These are phyloP conservation scores for Fusarium sp. DNA, from an alignment of 2,329 filamentous ascomycete species.

Conservation along the genomic window DNA sequence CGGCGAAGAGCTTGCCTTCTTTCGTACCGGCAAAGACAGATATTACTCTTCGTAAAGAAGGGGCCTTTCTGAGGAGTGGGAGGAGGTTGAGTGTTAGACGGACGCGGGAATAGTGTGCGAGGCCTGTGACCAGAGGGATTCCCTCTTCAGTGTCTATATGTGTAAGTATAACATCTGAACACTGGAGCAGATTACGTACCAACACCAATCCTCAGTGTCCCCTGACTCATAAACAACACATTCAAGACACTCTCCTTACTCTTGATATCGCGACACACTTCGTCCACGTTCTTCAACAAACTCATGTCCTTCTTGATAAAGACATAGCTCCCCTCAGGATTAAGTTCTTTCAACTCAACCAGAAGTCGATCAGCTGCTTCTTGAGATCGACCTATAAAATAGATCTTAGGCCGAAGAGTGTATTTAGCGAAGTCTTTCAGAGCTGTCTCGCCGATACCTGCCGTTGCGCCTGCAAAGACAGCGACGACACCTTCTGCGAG, in stretches of 20 bases:
- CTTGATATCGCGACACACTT: conserved; percentile 58
- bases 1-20: conserved; percentile 29
- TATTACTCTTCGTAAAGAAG: conserved; percentile 41
- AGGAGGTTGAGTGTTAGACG: conserved; percentile 68
- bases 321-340: conserved; percentile 55
- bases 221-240: conserved; percentile 59
- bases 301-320: conserved; percentile 64
- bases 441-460: conserved; percentile 64
- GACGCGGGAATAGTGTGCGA: conserved; percentile 68
- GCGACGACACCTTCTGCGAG: conserved; percentile 51
- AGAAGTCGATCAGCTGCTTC: conserved; percentile 52
- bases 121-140: conserved; percentile 61
- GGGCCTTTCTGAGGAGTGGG: conserved; percentile 57
- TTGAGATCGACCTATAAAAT: conserved; percentile 62
- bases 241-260: conserved; percentile 58
- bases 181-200: conserved; percentile 1
- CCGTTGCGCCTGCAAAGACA: conserved; percentile 65
- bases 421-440: conserved; percentile 59
- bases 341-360: conserved; percentile 55
- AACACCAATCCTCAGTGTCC: conserved; percentile 46
- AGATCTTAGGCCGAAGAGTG: conserved; percentile 57
- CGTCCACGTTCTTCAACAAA: conserved; percentile 62
- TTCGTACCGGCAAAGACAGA: conserved; percentile 43
- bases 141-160: conserved; percentile 66
- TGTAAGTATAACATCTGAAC: not conserved